Conservation (phyloP, 2,329 filamentous ascomycete species). For the Phaeosphaeria sp. region DNA sequence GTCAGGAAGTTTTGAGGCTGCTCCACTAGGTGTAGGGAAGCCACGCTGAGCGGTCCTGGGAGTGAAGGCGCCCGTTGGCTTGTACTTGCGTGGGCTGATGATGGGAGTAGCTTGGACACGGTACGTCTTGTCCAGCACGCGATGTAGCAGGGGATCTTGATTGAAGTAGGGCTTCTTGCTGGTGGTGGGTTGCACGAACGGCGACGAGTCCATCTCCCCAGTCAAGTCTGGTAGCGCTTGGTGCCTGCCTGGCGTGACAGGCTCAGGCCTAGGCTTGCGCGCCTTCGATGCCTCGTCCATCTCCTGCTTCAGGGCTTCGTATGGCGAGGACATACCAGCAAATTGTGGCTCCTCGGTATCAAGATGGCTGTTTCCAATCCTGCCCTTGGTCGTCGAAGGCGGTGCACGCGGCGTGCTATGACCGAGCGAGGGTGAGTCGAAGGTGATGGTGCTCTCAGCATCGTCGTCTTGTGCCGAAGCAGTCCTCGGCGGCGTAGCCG, state of each 20-base stretch:
- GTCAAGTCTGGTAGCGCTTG: constrained; percentile 51
- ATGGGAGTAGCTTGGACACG: constrained; percentile 91
- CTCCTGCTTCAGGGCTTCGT: constrained; percentile 75
- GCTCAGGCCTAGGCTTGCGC: constrained; percentile 37
- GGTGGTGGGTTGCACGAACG: constrained; percentile 54
- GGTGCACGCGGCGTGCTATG: constrained; percentile 67
- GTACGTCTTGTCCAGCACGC: constrained; percentile 94
- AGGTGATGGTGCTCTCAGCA: constrained; percentile 67
- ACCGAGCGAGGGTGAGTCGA: constrained; percentile 65
- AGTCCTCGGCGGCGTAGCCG: constrained; percentile 51
- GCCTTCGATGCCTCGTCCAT: constrained; percentile 64
- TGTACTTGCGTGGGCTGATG: constrained; percentile 63
- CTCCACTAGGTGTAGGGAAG: constrained; percentile 31
- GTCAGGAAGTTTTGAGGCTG: constrained; percentile 26
- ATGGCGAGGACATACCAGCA: constrained; percentile 76
- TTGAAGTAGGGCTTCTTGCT: constrained; percentile 42
- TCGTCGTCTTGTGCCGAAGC: constrained; percentile 47
- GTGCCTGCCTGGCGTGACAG: constrained; percentile 46
- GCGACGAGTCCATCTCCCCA: constrained; percentile 56
- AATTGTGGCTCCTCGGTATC: constrained; percentile 52
- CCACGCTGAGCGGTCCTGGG: constrained; percentile 45
- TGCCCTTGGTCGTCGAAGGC: constrained; percentile 23
- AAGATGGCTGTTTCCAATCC: constrained; percentile 12
- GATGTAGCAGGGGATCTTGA: constrained; percentile 84
- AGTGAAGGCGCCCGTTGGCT: constrained; percentile 46